Conservation (phyloP, 179 eudicot genomes). For the Pouteria campechiana region DNA sequence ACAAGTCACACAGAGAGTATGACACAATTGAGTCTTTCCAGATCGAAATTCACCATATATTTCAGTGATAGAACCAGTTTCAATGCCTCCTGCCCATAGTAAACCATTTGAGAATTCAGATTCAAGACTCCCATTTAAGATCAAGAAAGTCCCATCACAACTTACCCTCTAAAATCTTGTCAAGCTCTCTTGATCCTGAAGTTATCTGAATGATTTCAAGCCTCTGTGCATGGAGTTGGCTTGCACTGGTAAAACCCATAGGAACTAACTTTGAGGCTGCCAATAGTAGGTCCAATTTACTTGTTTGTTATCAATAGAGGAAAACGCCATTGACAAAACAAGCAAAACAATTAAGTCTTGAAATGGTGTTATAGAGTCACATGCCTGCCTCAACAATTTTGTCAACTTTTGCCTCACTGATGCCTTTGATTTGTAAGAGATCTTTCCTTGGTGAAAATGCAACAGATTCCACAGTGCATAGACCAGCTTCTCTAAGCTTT, state of each 20-base stretch:
- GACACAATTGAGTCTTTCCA: slow-evolving; percentile 98
- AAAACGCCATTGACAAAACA: neutral
- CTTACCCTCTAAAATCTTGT: slow-evolving; percentile 78
- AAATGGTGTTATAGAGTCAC: too few relatives aligned
- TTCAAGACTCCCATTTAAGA: neutral
- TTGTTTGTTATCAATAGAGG: too few relatives aligned
- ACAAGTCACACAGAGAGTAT: slow-evolving; percentile 92
- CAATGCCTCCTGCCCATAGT: slow-evolving; percentile 66
- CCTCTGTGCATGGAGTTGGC: slow-evolving; percentile 88
- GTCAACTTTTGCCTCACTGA: slow-evolving; percentile 95
- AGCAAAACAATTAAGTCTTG: neutral
- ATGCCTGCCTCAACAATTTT: slow-evolving; percentile 91
- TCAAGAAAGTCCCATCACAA: neutral
- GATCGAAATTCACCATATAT: slow-evolving; percentile 93
- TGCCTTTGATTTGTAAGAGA: slow-evolving; percentile 91
- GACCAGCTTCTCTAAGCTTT: slow-evolving; percentile 93
- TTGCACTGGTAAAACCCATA: slow-evolving; percentile 92
- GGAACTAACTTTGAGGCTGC: slow-evolving; percentile 92
- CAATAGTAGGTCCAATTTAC: too few relatives aligned
- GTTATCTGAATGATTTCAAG: slow-evolving; percentile 87
- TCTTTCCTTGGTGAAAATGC: slow-evolving; percentile 92
- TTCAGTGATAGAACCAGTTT: slow-evolving; percentile 93
- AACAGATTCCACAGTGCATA: slow-evolving; percentile 88
- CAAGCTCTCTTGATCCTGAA: slow-evolving; percentile 91
- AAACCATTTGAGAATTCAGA: neutral